Percentiles rank a stretch among this genome's conserved stretches.
These are phyloP conservation scores for Verticillium zaregamsianum DNA, from an alignment of 2,329 filamentous ascomycete genomes.

Conservation along the genomic window DNA sequence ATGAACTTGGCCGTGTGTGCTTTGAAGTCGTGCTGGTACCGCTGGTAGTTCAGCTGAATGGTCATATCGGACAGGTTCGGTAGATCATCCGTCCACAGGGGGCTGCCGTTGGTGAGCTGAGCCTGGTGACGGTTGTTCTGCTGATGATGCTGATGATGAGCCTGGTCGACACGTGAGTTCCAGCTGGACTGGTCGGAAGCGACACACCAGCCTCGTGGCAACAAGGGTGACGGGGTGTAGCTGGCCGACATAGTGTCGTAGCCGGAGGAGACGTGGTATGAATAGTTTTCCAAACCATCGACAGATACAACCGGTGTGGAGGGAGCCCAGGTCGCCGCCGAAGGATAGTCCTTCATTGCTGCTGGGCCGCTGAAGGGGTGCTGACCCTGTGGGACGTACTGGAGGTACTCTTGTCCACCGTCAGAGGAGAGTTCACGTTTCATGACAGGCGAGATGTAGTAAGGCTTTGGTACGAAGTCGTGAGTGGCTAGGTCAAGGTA, in stretches of 20 bases:
- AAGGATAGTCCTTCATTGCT: not conserved
- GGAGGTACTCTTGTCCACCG: not conserved
- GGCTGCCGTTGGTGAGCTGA: not conserved
- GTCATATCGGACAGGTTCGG: conserved; percentile 1
- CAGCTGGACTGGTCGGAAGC: conserved; percentile 6
- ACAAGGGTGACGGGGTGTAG: conserved; percentile 23
- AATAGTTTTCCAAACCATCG: conserved; percentile 32
- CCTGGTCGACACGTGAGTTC: not conserved
- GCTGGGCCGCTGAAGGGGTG: not conserved
- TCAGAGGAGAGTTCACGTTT: not conserved
- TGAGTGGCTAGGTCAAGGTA: not conserved
- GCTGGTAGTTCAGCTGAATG: conserved; percentile 4
- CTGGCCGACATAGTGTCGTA: conserved; percentile 21
- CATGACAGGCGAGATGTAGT: not conserved
- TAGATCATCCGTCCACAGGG: conserved; percentile 5
- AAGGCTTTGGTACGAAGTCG: not conserved
- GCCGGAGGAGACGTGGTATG: conserved; percentile 19
- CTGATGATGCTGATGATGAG: not conserved
- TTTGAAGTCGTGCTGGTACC: not conserved
- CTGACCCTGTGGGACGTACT: not conserved
- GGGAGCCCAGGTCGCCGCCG: not conserved
- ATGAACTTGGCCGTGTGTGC: not conserved
- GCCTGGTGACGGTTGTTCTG: conserved; percentile 1
- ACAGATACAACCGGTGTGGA: conserved; percentile 30
- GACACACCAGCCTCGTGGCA: conserved; percentile 27